These are phyloP conservation scores for Dendrobium nobile DNA, from an alignment of 106 monocot genomes.

Conservation along the genomic window DNA sequence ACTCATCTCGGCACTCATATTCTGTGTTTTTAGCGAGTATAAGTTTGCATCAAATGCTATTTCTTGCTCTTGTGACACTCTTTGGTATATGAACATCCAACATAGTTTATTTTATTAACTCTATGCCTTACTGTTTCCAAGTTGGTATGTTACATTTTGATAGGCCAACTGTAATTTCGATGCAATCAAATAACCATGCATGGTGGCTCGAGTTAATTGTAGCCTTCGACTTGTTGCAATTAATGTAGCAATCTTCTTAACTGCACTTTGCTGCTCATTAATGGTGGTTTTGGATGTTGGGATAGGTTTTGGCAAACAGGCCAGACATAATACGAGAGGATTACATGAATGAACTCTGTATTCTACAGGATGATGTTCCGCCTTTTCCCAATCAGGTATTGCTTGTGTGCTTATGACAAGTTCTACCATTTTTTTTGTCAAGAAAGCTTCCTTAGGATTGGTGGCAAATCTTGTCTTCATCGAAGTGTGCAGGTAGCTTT, in stretches of 20 bases:
- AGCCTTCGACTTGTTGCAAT: background rate
- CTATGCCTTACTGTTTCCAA: too few species aligned
- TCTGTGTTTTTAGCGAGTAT: too few species aligned
- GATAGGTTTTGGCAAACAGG: slow-evolving; percentile 88
- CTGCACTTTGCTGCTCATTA: background rate
- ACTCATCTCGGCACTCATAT: too few species aligned
- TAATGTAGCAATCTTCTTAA: background rate
- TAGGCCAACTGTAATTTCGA: too few species aligned
- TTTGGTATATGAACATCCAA: too few species aligned
- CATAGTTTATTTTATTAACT: too few species aligned
- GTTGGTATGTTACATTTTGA: too few species aligned
- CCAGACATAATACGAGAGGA: slow-evolving; percentile 99
- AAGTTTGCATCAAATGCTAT: background rate
- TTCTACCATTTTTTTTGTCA: background rate
- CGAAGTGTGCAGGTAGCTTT: slow-evolving; percentile 50
- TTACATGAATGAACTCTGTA: slow-evolving; percentile 99
- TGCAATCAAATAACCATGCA: too few species aligned
- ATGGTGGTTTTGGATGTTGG: background rate
- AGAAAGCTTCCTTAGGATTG: background rate
- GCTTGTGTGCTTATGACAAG: background rate
- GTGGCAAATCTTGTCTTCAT: background rate
- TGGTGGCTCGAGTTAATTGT: background rate
- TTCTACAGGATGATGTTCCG: slow-evolving; percentile 98
- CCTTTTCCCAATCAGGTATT: slow-evolving; percentile 84
- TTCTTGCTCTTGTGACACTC: background rate